Conservation (phyloP, 192 early-diverging fungal genomes). For the Mortierella claussenii region DNA sequence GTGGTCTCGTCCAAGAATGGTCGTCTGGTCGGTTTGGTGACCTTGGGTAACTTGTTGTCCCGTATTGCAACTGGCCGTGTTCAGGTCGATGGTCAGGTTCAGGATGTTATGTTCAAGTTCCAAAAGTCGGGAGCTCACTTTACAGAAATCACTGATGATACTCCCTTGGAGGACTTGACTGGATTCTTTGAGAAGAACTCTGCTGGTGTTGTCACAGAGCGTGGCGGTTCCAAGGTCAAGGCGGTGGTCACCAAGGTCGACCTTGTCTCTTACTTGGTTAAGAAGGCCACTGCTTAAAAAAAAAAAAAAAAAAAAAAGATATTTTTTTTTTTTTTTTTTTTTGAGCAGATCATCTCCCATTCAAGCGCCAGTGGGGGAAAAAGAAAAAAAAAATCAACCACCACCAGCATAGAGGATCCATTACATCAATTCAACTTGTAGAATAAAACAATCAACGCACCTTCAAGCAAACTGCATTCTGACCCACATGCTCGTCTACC, state of each 20-base stretch:
- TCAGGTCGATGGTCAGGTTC: slow-evolving; percentile 70
- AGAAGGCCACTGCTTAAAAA: slow-evolving; percentile 45
- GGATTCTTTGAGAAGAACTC: slow-evolving; percentile 94
- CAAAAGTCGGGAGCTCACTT: slow-evolving; percentile 75
- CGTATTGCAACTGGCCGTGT: slow-evolving; percentile 80
- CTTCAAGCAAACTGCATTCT: too few species aligned
- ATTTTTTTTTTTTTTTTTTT: too few species aligned
- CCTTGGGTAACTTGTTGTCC: slow-evolving; percentile 87
- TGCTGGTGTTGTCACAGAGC: slow-evolving; percentile 90
- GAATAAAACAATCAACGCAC: too few species aligned
- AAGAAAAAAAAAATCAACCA: too few species aligned
- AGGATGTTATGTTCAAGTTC: slow-evolving; percentile 84
- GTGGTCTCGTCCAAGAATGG: slow-evolving; percentile 71
- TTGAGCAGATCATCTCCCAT: too few species aligned
- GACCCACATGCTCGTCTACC: too few species aligned
- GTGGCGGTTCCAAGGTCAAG: slow-evolving; percentile 62
- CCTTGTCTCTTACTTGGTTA: slow-evolving; percentile 83
- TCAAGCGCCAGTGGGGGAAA: too few species aligned
- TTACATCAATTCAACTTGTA: too few species aligned
- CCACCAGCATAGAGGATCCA: too few species aligned
- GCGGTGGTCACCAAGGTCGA: slow-evolving; percentile 98
- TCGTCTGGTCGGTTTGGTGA: slow-evolving; percentile 85
- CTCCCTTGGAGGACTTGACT: slow-evolving; percentile 83
- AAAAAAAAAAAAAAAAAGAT: background rate
- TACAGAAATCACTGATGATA: slow-evolving; percentile 87